Conservation (phyloP, 192 early-diverging fungal species). For the Gaertneriomyces semiglobifer region DNA sequence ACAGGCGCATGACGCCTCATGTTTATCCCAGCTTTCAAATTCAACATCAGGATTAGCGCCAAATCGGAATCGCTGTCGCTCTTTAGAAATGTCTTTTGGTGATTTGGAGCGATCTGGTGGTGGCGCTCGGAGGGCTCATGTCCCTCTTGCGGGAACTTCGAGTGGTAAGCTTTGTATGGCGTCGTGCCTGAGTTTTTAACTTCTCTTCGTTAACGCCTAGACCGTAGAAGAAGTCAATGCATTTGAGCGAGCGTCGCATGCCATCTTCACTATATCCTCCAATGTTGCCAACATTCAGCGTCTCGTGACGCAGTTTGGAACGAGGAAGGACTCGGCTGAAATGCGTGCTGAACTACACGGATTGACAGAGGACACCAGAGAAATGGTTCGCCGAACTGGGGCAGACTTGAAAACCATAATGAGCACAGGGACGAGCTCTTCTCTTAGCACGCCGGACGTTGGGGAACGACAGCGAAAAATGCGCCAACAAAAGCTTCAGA, state of each 20-base stretch:
- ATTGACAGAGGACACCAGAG: slow-evolving; percentile 77
- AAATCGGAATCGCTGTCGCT: no score
- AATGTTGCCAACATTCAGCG: slow-evolving; percentile 81
- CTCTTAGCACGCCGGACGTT: not conserved
- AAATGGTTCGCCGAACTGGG: slow-evolving; percentile 74
- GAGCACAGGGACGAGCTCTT: not conserved
- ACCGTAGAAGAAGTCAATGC: not conserved
- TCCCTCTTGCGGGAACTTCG: not conserved
- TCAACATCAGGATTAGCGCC: no score
- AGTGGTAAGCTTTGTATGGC: no score
- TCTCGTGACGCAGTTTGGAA: slow-evolving; percentile 71
- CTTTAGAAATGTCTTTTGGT: slow-evolving; percentile 23
- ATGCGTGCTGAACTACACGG: slow-evolving; percentile 63
- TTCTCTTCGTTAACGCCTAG: not conserved
- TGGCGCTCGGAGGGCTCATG: not conserved
- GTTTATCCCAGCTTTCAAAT: no score
- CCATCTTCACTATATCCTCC: slow-evolving; percentile 81
- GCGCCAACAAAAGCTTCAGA: slow-evolving; percentile 88
- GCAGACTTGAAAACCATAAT: slow-evolving; percentile 73
- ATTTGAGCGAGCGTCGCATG: slow-evolving; percentile 68
- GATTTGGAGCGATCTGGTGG: slow-evolving; percentile 14
- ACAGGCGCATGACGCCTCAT: no score
- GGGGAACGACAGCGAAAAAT: slow-evolving; percentile 70
- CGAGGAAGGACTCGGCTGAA: slow-evolving; percentile 70
- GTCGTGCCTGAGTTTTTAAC: not conserved